Evolutionary conservation across 2,329 filamentous ascomycete species (phyloP).

Genomic region (Diaporthe caulivora): DNA sequence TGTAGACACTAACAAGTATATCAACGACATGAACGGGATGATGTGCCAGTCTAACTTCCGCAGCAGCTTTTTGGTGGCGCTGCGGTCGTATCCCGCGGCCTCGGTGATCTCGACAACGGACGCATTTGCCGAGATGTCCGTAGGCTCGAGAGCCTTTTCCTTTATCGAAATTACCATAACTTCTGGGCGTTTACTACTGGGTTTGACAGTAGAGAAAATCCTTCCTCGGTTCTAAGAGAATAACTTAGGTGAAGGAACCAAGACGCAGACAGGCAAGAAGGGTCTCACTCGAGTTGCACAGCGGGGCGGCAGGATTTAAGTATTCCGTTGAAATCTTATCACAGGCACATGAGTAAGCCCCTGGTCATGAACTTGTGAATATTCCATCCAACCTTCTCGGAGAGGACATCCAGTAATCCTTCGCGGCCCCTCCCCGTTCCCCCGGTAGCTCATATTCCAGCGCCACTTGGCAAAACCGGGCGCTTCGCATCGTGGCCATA

Average conservation of each 20-base stretch:
- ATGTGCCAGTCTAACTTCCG: slow-evolving; percentile 67
- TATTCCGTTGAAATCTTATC: neutral
- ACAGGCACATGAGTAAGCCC: neutral
- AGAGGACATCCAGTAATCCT: slow-evolving; percentile 9
- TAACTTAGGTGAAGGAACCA: neutral
- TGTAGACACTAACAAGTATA: slow-evolving; percentile 59
- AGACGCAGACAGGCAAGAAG: neutral
- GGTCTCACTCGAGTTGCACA: neutral
- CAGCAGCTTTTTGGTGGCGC: slow-evolving; percentile 62
- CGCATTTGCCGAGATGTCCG: neutral
- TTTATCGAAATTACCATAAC: neutral
- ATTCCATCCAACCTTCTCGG: slow-evolving; percentile 5
- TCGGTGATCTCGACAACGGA: slow-evolving; percentile 30
- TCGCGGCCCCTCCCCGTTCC: neutral
- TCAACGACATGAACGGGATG: slow-evolving; percentile 69
- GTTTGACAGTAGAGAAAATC: neutral
- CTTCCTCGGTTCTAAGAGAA: neutral
- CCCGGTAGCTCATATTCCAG: slow-evolving; percentile 11
- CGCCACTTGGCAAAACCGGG: slow-evolving; percentile 16
- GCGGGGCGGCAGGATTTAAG: neutral
- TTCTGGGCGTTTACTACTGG: neutral
- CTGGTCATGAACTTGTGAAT: neutral
- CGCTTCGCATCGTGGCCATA: slow-evolving; percentile 17
- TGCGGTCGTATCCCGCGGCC: slow-evolving; percentile 43
- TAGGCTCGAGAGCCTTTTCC: neutral